Percentiles rank a stretch among this genome's conserved stretches.
These are phyloP conservation scores for Neonectria neomacrospora DNA, from an alignment of 2,329 filamentous ascomycete species.

Conservation along the genomic window DNA sequence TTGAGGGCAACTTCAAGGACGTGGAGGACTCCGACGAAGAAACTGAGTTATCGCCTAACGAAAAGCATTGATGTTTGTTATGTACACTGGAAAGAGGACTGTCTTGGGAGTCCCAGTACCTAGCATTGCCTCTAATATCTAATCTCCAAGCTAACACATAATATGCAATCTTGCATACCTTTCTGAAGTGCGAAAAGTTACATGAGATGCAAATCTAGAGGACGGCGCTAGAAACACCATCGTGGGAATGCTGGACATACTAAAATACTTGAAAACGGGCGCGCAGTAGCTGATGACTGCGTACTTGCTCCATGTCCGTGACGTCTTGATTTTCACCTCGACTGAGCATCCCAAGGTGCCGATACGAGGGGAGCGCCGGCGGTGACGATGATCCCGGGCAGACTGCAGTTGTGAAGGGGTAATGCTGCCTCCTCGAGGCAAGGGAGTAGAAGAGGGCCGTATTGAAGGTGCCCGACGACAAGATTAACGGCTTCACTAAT, in stretches of 20 bases:
- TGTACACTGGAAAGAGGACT: not conserved
- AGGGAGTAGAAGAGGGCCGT: no score
- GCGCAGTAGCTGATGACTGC: not conserved
- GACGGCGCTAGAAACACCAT: not conserved
- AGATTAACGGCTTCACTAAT: no score
- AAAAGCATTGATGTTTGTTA: conserved; percentile 27
- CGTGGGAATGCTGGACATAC: not conserved
- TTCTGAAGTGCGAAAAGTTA: no score
- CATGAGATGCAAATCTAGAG: not conserved
- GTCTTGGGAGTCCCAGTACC: not conserved
- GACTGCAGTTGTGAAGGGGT: no score
- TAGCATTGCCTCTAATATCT: not conserved
- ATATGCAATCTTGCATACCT: not conserved
- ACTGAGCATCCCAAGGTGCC: not conserved
- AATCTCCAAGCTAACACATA: not conserved
- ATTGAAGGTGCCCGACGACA: no score
- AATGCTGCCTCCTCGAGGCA: no score
- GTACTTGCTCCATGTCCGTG: not conserved
- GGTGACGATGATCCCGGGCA: not conserved
- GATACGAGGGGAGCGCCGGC: not conserved
- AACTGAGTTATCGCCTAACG: conserved; percentile 27
- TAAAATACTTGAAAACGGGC: not conserved
- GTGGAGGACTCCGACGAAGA: conserved; percentile 40
- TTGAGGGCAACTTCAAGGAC: conserved; percentile 47
- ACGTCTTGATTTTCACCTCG: not conserved